Conservation (phyloP, 148 eudicot genomes). For the Nepenthes gracilis region DNA sequence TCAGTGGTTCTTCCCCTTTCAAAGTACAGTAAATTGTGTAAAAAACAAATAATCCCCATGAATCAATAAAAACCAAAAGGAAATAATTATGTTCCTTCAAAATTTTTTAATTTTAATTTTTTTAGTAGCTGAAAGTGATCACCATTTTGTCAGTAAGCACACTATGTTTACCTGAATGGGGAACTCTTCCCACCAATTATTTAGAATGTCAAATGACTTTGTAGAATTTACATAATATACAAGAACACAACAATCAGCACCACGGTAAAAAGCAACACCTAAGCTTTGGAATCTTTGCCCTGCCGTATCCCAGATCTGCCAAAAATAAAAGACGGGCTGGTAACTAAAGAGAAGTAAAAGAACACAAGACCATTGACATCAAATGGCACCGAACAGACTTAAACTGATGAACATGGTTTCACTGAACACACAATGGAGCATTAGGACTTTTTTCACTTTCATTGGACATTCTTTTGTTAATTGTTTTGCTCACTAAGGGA, state of each 20-base stretch:
- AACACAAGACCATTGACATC: too few relatives aligned
- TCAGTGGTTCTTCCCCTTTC: too few relatives aligned
- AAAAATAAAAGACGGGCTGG: constrained; percentile 2
- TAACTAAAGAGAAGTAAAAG: background rate
- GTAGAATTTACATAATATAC: constrained; percentile 84
- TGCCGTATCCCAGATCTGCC: constrained; percentile 96
- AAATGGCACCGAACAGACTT: too few relatives aligned
- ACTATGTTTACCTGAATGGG: constrained; percentile 57
- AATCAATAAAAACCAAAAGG: background rate
- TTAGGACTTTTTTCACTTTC: too few relatives aligned
- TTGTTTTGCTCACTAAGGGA: too few relatives aligned
- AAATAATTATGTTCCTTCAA: background rate
- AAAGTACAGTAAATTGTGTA: too few relatives aligned
- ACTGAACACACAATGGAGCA: too few relatives aligned
- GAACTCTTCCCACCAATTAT: constrained; percentile 93
- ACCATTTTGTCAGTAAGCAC: background rate
- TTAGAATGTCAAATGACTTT: constrained; percentile 87
- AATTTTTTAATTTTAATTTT: background rate
- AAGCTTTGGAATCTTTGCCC: constrained; percentile 97
- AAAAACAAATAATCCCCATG: background rate
- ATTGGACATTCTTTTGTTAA: too few relatives aligned
- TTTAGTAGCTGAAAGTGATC: background rate
- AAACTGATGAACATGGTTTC: too few relatives aligned
- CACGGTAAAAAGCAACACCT: constrained; percentile 96
- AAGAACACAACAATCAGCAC: constrained; percentile 97